phyloP scores from a whole-genome alignment of 371 early-diverging fungal species.

The Chytridium lagenaria region DNA sequence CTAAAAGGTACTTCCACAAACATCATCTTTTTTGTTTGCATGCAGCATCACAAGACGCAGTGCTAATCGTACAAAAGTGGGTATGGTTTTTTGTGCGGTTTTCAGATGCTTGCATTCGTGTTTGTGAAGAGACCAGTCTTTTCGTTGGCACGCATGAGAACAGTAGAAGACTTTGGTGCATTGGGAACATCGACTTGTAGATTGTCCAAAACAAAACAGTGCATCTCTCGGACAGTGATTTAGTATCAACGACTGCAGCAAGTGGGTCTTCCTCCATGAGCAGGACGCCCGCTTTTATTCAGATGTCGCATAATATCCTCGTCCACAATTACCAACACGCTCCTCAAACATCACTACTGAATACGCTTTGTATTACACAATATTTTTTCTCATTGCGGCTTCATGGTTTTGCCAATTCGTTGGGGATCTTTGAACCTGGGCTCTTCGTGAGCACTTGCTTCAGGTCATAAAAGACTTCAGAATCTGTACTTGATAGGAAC shows the following conservation, averaged over 20 bases:
- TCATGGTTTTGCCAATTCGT: conserved; percentile 88
- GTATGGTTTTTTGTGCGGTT: not conserved
- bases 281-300: not conserved
- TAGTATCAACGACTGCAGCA: not conserved
- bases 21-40: not conserved
- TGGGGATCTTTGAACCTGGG: conserved; percentile 79
- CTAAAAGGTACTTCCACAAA: not conserved
- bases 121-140: conserved; percentile 25
- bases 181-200: conserved; percentile 5
- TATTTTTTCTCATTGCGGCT: conserved; percentile 72
- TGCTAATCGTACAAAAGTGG: conserved; percentile 1
- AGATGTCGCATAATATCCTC: not conserved
- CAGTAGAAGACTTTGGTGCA: conserved; percentile 22
- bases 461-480: conserved; percentile 90
- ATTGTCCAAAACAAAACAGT: not conserved
- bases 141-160: conserved; percentile 2
- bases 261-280: conserved; percentile 1
- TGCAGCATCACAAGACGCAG: not conserved
- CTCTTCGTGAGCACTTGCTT: conserved; percentile 87
- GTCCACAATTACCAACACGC: not conserved
- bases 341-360: not conserved
- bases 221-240: not conserved
- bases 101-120: conserved; percentile 16
- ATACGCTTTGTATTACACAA: not conserved
- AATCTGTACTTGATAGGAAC: conserved; percentile 83